A percentile compares a stretch with the other conserved stretches of the same genome.
These are phyloP conservation scores for Hibiscus tridactylites DNA, from an alignment of 345 rosid species.

Conservation along the genomic window DNA sequence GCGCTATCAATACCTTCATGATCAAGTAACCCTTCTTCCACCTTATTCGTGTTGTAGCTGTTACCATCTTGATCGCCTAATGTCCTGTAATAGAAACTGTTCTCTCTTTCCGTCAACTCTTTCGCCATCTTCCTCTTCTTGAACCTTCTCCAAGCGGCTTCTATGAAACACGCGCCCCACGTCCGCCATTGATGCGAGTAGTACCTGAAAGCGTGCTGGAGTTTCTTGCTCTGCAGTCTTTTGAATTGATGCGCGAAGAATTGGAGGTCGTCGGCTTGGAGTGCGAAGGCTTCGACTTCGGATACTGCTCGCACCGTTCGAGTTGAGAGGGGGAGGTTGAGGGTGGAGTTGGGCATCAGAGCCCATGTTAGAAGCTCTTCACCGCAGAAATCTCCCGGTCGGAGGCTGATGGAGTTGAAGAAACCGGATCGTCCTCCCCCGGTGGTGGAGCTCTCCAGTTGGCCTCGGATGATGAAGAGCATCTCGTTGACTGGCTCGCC, in stretches of 20 bases:
- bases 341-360: slow-evolving; percentile 60
- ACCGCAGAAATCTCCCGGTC: slow-evolving; percentile 88
- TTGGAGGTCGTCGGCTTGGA: slow-evolving; percentile 75
- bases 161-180: slow-evolving; percentile 83
- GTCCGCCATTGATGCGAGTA: slow-evolving; percentile 95
- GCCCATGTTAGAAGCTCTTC: slow-evolving; percentile 97
- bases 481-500: slow-evolving; percentile 90
- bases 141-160: slow-evolving; percentile 76
- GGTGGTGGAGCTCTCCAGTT: slow-evolving; percentile 84
- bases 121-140: slow-evolving; percentile 49
- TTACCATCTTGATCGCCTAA: slow-evolving; percentile 15
- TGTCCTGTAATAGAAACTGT: slow-evolving; percentile 20
- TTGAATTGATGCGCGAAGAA: slow-evolving; percentile 84
- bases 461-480: slow-evolving; percentile 85
- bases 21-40: slow-evolving; percentile 6
- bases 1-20: slow-evolving; percentile 6
- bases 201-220: slow-evolving; percentile 92
- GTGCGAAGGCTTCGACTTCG: slow-evolving; percentile 90
- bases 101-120: slow-evolving; percentile 47
- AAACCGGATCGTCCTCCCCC: slow-evolving; percentile 88
- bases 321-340: slow-evolving; percentile 65
- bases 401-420: slow-evolving; percentile 77
- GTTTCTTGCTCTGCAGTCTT: slow-evolving; percentile 79
- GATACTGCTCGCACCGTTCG: slow-evolving; percentile 60
- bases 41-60: slow-evolving; percentile 16